These are phyloP conservation scores for Aspergillus sp. DNA, from an alignment of 2,329 filamentous ascomycete genomes.

Conservation along the genomic window DNA sequence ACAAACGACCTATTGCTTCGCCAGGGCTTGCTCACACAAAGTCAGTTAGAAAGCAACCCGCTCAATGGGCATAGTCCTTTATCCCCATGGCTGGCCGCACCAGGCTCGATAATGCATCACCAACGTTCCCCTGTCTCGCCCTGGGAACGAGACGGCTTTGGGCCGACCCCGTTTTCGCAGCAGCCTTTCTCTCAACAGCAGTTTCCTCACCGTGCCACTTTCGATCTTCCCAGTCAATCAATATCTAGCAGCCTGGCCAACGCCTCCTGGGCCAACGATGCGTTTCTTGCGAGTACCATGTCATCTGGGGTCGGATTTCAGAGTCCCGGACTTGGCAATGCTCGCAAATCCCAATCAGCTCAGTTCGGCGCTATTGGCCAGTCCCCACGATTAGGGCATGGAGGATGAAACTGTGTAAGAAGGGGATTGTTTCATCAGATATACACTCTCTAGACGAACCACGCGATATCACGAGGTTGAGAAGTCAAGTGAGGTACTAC, in stretches of 20 bases:
- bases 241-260: slow-evolving; percentile 34
- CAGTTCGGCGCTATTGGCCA: slow-evolving; percentile 49
- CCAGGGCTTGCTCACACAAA: slow-evolving; percentile 33
- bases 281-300: slow-evolving; percentile 40
- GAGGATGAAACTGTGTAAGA: slow-evolving; percentile 40
- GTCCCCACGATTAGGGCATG: slow-evolving; percentile 55
- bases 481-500: not conserved
- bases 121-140: slow-evolving; percentile 24
- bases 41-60: slow-evolving; percentile 27
- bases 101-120: slow-evolving; percentile 21
- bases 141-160: slow-evolving; percentile 32
- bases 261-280: slow-evolving; percentile 42
- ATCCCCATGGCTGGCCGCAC: slow-evolving; percentile 31
- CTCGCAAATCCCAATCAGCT: slow-evolving; percentile 32
- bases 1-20: slow-evolving; percentile 34
- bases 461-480: not conserved
- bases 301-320: slow-evolving; percentile 31
- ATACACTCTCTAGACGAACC: not conserved
- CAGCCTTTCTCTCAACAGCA: slow-evolving; percentile 14
- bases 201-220: slow-evolving; percentile 18
- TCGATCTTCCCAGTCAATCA: slow-evolving; percentile 31
- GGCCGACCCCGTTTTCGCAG: slow-evolving; percentile 9
- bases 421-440: not conserved
- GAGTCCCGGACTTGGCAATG: slow-evolving; percentile 28
- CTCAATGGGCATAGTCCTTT: slow-evolving; percentile 28